Evolutionary conservation across 75 land plant genomes (phyloP), one percentile per base, ranked within the genome.

Genomic region (Pseudotsuga menziesii): DNA sequence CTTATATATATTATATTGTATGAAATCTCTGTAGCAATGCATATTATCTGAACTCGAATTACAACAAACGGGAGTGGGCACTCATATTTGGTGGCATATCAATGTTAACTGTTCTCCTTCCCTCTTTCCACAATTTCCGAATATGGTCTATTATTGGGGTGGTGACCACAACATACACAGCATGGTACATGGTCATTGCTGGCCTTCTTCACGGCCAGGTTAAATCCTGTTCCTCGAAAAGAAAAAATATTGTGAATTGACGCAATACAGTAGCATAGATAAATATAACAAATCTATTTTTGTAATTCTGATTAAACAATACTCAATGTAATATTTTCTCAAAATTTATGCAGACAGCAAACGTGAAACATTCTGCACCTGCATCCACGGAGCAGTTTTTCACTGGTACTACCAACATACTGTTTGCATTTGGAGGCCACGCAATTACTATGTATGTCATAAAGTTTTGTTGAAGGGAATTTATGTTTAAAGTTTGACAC

Each of bases 111-210:
- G 52, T 77, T 32, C 54, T 84, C 2, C 73, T 81, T 17, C 85
- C 85, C 4, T 20, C 84, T 1, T 59, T 72, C 55, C 85, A 81
- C 73, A 84, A 84, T 58, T 84, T 57, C 69, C 67, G 84, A 72
- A 25, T 84, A 48, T 81, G 74, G 79, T 83, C 85, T 55, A 55
- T 81, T 29, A 59, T 81, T 17, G 85, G 83, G 9, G 36, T 82
- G 4, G 4, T 72, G 56, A 82, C 78, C 17, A 84, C 85, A 36
- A 84, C 85, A 13, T 84, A 81, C 72, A 84, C 85, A 4, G 85
- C 85, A 22, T 84, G 85, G 85, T 84, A 74, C 67, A 59, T 84
- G 75, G 25, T 72, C 61, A 57, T 81, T 41, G 79, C 85, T n/a
- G 80, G 85, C 29, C 58, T 81, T 58, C 15, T 59, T 13, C 64